Base-by-base conservation (phyloP, 345 rosid genomes). In the Viola odorata region DNA sequence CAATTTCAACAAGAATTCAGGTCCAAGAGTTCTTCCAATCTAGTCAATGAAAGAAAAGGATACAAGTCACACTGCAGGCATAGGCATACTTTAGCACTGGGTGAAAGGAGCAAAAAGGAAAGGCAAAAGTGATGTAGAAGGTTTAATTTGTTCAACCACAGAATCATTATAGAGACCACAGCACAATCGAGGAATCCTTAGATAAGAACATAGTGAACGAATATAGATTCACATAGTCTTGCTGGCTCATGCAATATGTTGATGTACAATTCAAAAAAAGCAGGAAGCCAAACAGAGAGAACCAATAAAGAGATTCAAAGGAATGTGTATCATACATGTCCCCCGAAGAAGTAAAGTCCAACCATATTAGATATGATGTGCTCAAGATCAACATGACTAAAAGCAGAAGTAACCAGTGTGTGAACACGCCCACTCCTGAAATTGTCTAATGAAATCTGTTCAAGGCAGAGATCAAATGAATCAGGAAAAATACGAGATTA, bases 291-390 rank as follows among this genome's bases (percentile, higher is more conserved):
- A 47, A 11, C 13, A 6, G 50, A 4, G 11, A n/a, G 51, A 57
- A 53, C 32, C 32, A 71, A 42, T n/a, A 12, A 69, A 45, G 42
- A 70, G 45, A 51, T 58, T 64, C 37, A 6, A 63, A 71, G 58
- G 59, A 49, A 57, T 5, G 63, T 54, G 44, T 23, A 56, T 6
- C 84, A 14, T 87, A 90, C 99, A 83, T 49, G 78, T 58, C 65
- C 60, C 60, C 96, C 95, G 9, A 94, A 92, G 84, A 92, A 87
- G 84, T 87, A 90, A 69, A 89, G 97, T 55, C 96, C 98, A 56
- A 92, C 75, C 97, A 89, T 94, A 82, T 90, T 94, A 13, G 86
- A 81, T 36, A 78, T 12, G 61, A 84, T 69, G 80, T 87, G 97
- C 70, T 65, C 88, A 13, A 50, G 0, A 60, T 75, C 85, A 50